These are phyloP conservation scores for Tylopilus subfusipes DNA, from an alignment of 768 basidiomycete genomes.

Conservation along the genomic window DNA sequence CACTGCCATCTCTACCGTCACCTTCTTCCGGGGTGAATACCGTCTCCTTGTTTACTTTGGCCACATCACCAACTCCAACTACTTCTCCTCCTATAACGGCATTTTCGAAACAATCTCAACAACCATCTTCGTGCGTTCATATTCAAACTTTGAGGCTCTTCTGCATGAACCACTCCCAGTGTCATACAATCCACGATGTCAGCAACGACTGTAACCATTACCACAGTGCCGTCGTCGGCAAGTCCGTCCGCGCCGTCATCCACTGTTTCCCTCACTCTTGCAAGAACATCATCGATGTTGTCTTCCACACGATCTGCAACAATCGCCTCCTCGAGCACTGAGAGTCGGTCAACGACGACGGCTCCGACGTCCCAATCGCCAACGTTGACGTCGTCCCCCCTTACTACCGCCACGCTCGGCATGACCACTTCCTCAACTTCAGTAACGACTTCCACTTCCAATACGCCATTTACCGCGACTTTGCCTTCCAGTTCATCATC, in stretches of 20 bases:
- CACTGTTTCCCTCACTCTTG: conserved; percentile 7
- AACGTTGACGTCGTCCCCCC: conserved; percentile 8
- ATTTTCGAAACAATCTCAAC: conserved; percentile 10
- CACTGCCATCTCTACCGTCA: conserved; percentile 3
- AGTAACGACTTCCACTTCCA: conserved; percentile 16
- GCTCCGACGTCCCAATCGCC: conserved; percentile 10
- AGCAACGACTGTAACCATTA: conserved; percentile 7
- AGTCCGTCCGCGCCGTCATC: conserved; percentile 12
- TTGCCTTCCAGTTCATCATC: conserved; percentile 4
- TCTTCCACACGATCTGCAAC: conserved; percentile 15
- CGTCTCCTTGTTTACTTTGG: conserved; percentile 21
- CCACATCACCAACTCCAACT: conserved; percentile 15
- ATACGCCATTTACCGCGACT: conserved; percentile 11
- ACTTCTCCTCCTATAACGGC: conserved; percentile 11
- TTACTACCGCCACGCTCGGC: conserved; percentile 1
- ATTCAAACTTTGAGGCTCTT: conserved; percentile 1
- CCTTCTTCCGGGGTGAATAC: conserved; percentile 10
- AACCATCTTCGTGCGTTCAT: conserved; percentile 24
- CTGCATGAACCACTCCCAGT: conserved; percentile 18
- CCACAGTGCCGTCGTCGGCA: conserved; percentile 10
- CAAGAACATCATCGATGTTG: conserved; percentile 1
- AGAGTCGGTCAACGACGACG: conserved; percentile 19
- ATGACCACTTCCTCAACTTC: conserved; percentile 14
- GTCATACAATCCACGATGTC: conserved; percentile 11
- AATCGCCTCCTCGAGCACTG: conserved; percentile 16